A percentile compares a stretch with the other conserved stretches of the same genome.
Evolutionary conservation across 169 alveolate species (phyloP).

Genomic region (Prorocentrum cordatum): DNA sequence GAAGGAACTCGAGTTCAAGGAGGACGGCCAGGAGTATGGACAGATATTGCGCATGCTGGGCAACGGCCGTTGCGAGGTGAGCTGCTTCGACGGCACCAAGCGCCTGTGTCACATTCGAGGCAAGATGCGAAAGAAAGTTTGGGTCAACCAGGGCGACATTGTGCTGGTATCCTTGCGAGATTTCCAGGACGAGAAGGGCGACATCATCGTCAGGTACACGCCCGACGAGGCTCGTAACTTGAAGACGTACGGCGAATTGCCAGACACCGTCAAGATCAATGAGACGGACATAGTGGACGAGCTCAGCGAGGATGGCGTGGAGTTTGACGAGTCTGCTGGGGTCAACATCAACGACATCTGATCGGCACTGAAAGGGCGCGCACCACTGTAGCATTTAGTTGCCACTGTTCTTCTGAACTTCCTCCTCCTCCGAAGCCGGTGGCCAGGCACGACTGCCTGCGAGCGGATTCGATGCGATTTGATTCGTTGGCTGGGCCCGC

Average conservation of each 20-base stretch:
- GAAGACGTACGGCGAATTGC: slow-evolving; percentile 93
- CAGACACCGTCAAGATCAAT: slow-evolving; percentile 89
- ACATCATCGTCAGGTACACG: slow-evolving; percentile 89
- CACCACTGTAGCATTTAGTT: too few species aligned
- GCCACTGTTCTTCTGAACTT: too few species aligned
- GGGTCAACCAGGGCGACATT: slow-evolving; percentile 70
- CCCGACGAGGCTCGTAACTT: slow-evolving; percentile 95
- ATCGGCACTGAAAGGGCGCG: too few species aligned
- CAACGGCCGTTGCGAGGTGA: slow-evolving; percentile 94
- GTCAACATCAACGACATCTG: too few species aligned
- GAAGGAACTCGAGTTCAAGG: slow-evolving; percentile 91
- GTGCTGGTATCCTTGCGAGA: slow-evolving; percentile 93
- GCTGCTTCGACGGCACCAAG: slow-evolving; percentile 93
- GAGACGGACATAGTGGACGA: slow-evolving; percentile 88
- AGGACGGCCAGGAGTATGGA: slow-evolving; percentile 85
- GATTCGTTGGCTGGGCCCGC: too few species aligned
- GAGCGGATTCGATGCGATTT: too few species aligned
- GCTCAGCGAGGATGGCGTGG: slow-evolving; percentile 78
- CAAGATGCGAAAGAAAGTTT: slow-evolving; percentile 71
- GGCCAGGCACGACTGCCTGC: too few species aligned
- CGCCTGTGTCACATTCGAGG: slow-evolving; percentile 77
- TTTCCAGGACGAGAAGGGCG: slow-evolving; percentile 94
- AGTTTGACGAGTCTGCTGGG: slow-evolving; percentile 26
- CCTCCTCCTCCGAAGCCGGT: too few species aligned
- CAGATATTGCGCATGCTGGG: slow-evolving; percentile 93